Conservation (phyloP, 495 filamentous ascomycete species). For the Lasiosphaeria hispida region DNA sequence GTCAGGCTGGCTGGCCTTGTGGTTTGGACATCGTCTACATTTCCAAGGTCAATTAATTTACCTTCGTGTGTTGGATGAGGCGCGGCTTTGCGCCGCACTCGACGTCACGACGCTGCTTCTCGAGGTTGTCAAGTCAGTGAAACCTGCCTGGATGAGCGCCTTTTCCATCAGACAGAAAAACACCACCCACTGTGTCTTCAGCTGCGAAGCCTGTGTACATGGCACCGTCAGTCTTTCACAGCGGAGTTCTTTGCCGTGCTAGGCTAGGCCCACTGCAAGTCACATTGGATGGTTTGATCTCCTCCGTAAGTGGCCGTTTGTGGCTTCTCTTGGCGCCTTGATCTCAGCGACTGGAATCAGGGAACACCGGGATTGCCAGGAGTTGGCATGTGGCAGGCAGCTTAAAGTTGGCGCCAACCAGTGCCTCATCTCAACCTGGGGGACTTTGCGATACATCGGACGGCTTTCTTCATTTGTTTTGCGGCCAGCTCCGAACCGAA, state of each 20-base stretch:
- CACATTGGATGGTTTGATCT: slow-evolving; percentile 1
- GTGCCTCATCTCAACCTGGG: background rate
- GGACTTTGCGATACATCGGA: background rate
- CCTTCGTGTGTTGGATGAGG: no score
- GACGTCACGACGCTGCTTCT: background rate
- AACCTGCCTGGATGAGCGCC: no score
- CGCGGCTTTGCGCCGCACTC: no score
- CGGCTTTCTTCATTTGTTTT: no score
- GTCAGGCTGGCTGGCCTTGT: no score
- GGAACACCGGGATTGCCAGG: background rate
- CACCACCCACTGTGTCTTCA: background rate
- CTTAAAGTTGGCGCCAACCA: background rate
- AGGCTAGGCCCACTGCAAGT: slow-evolving; percentile 9
- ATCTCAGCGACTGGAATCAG: background rate
- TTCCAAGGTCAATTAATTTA: slow-evolving; percentile 12
- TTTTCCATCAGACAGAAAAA: no score
- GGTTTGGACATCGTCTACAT: no score
- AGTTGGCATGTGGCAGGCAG: background rate
- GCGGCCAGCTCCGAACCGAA: no score
- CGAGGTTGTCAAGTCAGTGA: background rate
- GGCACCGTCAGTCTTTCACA: background rate
- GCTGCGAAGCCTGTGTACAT: background rate
- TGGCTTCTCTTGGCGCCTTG: slow-evolving; percentile 13
- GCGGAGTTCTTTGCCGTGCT: slow-evolving; percentile 4
- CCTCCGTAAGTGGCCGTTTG: slow-evolving; percentile 8